phyloP scores from a whole-genome alignment of 495 filamentous ascomycete genomes.

The Aspergillus hancockii region DNA sequence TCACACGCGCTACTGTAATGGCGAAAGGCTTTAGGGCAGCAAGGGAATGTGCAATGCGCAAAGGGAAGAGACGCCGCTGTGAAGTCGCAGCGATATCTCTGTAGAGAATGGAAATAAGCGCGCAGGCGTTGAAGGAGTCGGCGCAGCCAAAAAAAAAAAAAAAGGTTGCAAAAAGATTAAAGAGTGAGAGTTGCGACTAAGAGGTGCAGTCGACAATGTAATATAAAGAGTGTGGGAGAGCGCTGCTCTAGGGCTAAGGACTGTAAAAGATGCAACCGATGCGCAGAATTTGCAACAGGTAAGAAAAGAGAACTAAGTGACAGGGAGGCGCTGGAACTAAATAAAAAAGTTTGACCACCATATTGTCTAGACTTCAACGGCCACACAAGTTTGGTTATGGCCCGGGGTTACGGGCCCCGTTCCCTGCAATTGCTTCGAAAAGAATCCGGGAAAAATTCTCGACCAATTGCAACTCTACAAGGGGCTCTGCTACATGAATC shows the following conservation, averaged over 20 bases:
- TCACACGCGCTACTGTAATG: not conserved
- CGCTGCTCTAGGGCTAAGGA: conserved; percentile 5
- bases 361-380: not conserved
- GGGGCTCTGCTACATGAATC: conserved; percentile 12
- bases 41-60: not conserved
- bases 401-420: not conserved
- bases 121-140: not conserved
- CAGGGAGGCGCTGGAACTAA: conserved; percentile 4
- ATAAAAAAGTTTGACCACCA: not conserved
- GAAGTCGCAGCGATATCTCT: conserved; percentile 20
- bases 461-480: conserved; percentile 17
- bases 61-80: not conserved
- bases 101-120: not conserved
- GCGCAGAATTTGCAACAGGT: not conserved
- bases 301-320: not conserved
- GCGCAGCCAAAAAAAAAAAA: not conserved
- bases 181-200: not conserved
- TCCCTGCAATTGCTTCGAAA: conserved; percentile 2
- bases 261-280: not conserved
- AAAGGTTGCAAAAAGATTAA: not conserved
- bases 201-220: not conserved
- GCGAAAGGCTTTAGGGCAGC: conserved; percentile 16
- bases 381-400: not conserved
- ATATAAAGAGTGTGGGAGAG: conserved; percentile 7
- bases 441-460: conserved; percentile 11